Conservation (phyloP, 2,329 filamentous ascomycete species). For the Nemania diffusa region DNA sequence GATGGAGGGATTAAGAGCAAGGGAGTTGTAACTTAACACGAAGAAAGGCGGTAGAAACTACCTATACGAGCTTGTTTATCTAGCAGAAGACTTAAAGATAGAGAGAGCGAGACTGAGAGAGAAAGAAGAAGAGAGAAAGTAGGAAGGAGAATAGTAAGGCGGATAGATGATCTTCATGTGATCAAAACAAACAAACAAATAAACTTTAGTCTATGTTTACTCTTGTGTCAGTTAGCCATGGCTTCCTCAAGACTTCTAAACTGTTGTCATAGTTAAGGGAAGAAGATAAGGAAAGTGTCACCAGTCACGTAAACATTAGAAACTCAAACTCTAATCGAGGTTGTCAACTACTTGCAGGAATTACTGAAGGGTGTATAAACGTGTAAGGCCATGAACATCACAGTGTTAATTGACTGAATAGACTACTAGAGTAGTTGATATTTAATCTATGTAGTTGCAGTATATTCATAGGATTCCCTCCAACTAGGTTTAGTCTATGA, state of each 20-base stretch:
- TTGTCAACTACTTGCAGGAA: neutral
- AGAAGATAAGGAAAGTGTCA: neutral
- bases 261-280: no score
- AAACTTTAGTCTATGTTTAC: neutral
- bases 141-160: neutral
- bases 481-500: conserved; percentile 73
- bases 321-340: neutral
- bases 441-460: neutral
- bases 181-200: neutral
- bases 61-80: no score
- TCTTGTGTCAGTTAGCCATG: neutral
- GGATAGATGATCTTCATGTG: neutral
- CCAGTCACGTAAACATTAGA: neutral
- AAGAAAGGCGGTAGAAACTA: no score
- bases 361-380: no score
- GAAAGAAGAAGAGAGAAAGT: neutral
- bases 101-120: neutral
- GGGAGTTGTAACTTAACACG: neutral
- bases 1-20: no score
- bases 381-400: no score
- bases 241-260: neutral
- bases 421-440: neutral
- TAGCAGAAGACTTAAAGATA: neutral
- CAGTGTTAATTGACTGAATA: neutral
- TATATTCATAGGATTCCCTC: neutral